Base-by-base conservation (phyloP, 2,329 filamentous ascomycete genomes). In the Ustulina deusta region DNA sequence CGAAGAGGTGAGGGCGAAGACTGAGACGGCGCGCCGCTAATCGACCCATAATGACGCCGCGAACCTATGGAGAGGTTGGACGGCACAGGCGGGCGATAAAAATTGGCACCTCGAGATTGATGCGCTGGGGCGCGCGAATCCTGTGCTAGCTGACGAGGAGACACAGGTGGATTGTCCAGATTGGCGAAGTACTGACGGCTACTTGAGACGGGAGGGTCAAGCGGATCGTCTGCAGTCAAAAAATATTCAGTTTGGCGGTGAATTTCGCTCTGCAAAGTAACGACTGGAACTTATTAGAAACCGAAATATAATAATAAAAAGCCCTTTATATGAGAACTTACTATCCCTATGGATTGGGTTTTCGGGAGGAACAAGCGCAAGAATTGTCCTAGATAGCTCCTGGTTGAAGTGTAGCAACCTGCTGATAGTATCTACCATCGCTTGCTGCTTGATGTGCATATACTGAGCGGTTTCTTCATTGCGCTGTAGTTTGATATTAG, bases 401-500 rank as follows among this genome's bases (percentile, higher is more conserved):
- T 94, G 91, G 77, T 93, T 97, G 84, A 94, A 93, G 81, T 96
- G 84, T 44, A 87, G 80, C 63, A 90, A 75, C 5, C 92, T 90
- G 70, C 87, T 85, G 73, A 98, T 85, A 22, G 92, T 91, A 65
- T 98, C 95, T 77, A 93, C 89, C 74, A 97, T 86, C 15, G 90
- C 87, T 76, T 96, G 92, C 77, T 93, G 94, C 80, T 91, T 95
- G 70, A 92, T 84, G 73, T 91, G 92, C 81, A 97, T 86, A 73
- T 91, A 90, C 60, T 93, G 88, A 63, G 93, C 90, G 56, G 87
- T 90, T 75, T 98, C 95, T 78, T 98, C 96, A 69, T 91, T 92
- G 66, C 94, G 89, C 74, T 91, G 87, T 64, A 98, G 83, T 70
- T 94, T 88, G 49, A 85, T 82, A 77, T 90, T 90, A 76, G 97